Evolutionary conservation across 345 rosid species (phyloP).

Genomic region (Hibiscus tridactylites): DNA sequence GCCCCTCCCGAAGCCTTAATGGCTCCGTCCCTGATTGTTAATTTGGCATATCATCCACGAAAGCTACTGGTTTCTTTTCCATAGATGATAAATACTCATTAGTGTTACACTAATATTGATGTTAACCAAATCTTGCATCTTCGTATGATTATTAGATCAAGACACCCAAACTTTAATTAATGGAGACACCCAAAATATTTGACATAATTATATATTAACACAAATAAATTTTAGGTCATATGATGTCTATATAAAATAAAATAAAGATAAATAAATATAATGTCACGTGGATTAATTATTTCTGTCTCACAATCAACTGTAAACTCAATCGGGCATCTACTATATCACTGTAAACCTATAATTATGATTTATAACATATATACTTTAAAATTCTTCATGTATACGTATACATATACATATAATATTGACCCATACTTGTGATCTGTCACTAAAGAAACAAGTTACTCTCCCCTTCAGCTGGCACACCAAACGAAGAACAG

Average conservation of each 20-base stretch:
- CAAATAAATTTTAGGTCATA: no score
- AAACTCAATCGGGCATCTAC: neutral
- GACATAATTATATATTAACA: no score
- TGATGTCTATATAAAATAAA: no score
- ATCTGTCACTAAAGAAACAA: neutral
- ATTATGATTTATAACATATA: neutral
- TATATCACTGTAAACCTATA: neutral
- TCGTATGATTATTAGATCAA: neutral
- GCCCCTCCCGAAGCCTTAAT: no score
- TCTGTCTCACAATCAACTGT: neutral
- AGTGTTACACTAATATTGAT: neutral
- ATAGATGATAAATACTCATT: no score
- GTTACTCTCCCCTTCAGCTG: neutral
- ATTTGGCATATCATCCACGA: neutral
- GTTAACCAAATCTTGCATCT: no score
- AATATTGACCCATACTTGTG: neutral
- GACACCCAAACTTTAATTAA: neutral
- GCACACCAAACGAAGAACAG: conserved; percentile 4
- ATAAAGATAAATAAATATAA: neutral
- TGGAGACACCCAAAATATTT: neutral
- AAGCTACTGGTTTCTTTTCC: neutral
- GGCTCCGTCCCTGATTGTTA: no score
- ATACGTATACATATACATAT: no score
- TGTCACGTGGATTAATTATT: neutral
- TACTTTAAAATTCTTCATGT: neutral